Base-by-base conservation (phyloP, 2,329 filamentous ascomycete genomes). In the Tolypocladium sp. region DNA sequence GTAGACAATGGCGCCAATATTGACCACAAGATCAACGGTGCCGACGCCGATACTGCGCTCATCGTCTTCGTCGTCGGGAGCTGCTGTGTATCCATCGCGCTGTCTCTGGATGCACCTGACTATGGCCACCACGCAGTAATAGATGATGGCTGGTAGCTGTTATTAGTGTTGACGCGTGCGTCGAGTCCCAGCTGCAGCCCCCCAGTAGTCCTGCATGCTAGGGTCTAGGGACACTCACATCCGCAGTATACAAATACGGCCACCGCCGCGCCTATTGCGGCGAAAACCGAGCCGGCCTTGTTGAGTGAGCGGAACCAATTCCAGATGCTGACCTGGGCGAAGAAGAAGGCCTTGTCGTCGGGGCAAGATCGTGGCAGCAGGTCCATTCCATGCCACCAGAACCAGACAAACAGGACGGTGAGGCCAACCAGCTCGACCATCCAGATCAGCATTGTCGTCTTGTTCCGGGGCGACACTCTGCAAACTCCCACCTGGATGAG, bases 281-380 rank as follows among this genome's bases (percentile, higher is more conserved):
- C 51, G 30, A 67, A 42, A 2, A 67, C 59, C 22, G 65, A 61
- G 12, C 58, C 51, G 9, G 66, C 66, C 61, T 68, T 68, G 44
- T 68, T 66, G 13, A 68, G 51, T 6, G 64, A 64, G 9, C 66
- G 57, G 49, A 66, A 66, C 65, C 66, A 68, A 20, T 63, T 57
- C 64, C 65, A 68, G 20, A 68, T 63, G 60, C 63, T 65, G 42
- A 66, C 65, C 51, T 68, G 67, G 13, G 64, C 65, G 58, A 72
- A 71, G 58, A 67, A 63, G 46, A 69, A 69, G 33, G 64, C 64
- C 41, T 66, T 65, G 61, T 67, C 64, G 33, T 66, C 63, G 12
- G 58, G 55, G 37, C 66, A 68, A 4, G 60, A 57, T 1, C 60
- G 56, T 4, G 57, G 60, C 49, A 68, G 59, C 13, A 61, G 60